Evolutionary conservation across 2,329 filamentous ascomycete genomes (phyloP).

Genomic region (Fusarium virguliforme): DNA sequence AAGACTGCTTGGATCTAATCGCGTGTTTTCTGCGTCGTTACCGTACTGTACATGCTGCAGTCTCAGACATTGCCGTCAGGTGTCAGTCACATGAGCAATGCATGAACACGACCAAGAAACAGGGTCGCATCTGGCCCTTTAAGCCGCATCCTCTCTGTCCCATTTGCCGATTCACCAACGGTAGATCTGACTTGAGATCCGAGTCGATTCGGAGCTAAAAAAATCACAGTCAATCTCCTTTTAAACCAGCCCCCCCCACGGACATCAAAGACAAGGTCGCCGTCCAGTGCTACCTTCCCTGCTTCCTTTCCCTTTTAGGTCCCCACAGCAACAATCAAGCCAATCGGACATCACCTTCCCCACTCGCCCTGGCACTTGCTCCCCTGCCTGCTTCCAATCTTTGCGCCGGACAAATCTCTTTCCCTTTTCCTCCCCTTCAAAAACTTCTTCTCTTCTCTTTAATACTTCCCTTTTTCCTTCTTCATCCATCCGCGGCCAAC

Average conservation of each 20-base stretch:
- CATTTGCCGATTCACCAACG: conserved; percentile 11
- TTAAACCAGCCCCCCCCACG: neutral
- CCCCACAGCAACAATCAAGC: conserved; percentile 18
- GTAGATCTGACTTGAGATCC: conserved; percentile 13
- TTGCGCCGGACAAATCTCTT: conserved; percentile 43
- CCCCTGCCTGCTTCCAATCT: conserved; percentile 37
- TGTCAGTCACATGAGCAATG: conserved; percentile 1
- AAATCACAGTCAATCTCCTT: neutral
- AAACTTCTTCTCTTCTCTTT: conserved; percentile 28
- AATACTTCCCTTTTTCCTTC: conserved; percentile 22
- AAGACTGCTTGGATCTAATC: no score
- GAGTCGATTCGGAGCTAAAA: conserved; percentile 30
- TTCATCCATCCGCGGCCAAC: conserved; percentile 38
- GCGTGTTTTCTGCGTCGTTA: conserved; percentile 1
- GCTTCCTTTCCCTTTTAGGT: conserved; percentile 8
- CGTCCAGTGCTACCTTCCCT: neutral
- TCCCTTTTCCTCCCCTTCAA: conserved; percentile 34
- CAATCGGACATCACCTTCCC: conserved; percentile 27
- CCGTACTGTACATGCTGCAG: neutral
- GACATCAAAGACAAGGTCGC: conserved; percentile 4
- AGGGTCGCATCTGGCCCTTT: neutral
- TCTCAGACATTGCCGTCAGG: conserved; percentile 3
- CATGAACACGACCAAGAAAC: conserved; percentile 1
- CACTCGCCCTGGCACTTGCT: conserved; percentile 38
- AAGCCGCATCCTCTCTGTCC: conserved; percentile 1